Evolutionary conservation across 305 asterid genomes (phyloP).

Genomic region (Rubia occidens): DNA sequence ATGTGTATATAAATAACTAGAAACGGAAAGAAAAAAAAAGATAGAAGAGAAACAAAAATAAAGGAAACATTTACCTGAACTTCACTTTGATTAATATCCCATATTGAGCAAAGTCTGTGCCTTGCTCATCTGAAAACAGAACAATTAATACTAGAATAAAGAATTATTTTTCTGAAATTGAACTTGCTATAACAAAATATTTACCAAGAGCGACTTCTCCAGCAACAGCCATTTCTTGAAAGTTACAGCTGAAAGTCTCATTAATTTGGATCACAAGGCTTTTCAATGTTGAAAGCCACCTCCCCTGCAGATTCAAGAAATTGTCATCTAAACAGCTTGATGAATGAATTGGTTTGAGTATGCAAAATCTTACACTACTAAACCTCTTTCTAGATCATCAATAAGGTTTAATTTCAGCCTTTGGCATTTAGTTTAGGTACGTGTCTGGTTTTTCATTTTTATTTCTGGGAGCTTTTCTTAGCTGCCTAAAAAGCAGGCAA

Average conservation of each 20-base stretch:
- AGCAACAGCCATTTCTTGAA: slow-evolving; percentile 99
- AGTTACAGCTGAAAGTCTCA: slow-evolving; percentile 76
- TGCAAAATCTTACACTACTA: not conserved
- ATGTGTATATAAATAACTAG: not conserved
- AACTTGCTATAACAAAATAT: slow-evolving; percentile 14
- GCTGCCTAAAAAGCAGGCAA: not conserved
- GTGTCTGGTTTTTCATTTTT: not conserved
- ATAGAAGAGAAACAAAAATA: not conserved
- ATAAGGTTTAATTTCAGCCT: not conserved
- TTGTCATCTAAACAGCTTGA: slow-evolving; percentile 9
- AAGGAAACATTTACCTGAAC: slow-evolving; percentile 54
- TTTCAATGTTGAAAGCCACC: slow-evolving; percentile 88
- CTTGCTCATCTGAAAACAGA: slow-evolving; percentile 65
- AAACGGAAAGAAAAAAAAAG: not conserved
- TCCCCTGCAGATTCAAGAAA: slow-evolving; percentile 43
- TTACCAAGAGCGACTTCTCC: slow-evolving; percentile 93
- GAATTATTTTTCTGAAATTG: slow-evolving; percentile 11
- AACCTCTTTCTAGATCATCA: not conserved
- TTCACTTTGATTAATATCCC: slow-evolving; percentile 92
- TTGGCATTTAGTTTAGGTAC: not conserved
- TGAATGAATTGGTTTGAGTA: not conserved
- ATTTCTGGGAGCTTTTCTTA: too few species aligned
- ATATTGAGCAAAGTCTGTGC: slow-evolving; percentile 71
- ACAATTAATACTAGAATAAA: slow-evolving; percentile 22
- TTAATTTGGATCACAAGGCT: slow-evolving; percentile 70